Conservation (phyloP, 306 rosid species). For the Prunus salicina region DNA sequence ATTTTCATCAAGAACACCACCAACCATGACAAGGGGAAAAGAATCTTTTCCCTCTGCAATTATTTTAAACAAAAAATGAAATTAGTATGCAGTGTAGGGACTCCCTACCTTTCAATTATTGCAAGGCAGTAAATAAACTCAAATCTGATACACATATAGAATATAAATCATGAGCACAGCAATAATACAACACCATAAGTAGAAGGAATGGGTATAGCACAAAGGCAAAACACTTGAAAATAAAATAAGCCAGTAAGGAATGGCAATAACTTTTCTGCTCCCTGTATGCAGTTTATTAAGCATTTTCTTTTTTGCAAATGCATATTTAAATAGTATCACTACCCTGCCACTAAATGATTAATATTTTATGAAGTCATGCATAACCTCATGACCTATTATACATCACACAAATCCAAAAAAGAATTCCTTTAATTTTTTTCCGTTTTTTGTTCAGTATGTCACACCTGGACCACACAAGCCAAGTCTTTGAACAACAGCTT, state of each 20-base stretch:
- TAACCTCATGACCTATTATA: not conserved
- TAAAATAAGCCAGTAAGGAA: not conserved
- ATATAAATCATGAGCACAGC: not conserved
- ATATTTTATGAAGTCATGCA: not conserved
- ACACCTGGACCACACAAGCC: constrained; percentile 79
- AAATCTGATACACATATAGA: not conserved
- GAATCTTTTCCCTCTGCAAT: constrained; percentile 65
- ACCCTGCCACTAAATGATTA: not conserved
- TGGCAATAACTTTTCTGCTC: not conserved
- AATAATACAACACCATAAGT: not conserved
- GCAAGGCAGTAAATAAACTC: not conserved
- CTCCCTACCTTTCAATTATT: not conserved
- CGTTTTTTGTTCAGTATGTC: constrained; percentile 6
- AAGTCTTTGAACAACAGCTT: constrained; percentile 88
- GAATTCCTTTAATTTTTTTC: not conserved
- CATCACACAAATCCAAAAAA: not conserved
- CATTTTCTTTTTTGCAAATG: not conserved
- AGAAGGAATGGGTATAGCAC: not conserved
- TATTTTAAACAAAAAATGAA: not conserved
- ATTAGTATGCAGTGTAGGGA: not conserved
- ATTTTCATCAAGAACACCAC: constrained; percentile 95
- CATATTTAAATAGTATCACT: not conserved
- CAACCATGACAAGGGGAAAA: constrained; percentile 94
- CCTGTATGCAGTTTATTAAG: not conserved
- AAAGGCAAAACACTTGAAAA: not conserved